Evolutionary conservation across 805 yeast genomes (phyloP).

Genomic region (Starmerella lactis-condensi): DNA sequence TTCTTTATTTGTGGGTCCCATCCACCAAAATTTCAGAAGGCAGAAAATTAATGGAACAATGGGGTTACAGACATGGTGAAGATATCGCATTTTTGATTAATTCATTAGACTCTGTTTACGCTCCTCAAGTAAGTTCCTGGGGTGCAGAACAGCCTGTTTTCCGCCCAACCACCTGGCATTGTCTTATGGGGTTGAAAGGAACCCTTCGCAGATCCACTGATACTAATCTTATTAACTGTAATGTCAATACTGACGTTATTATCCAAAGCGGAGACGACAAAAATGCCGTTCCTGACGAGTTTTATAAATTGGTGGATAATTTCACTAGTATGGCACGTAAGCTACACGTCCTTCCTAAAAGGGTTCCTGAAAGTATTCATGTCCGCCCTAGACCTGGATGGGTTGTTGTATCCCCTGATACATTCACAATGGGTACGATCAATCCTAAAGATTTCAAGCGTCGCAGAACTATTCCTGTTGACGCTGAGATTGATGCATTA

Average conservation of each 20-base stretch:
- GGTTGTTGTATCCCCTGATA: constrained; percentile 79
- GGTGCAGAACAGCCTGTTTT: constrained; percentile 31
- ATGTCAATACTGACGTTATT: constrained; percentile 73
- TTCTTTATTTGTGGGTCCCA: constrained; percentile 74
- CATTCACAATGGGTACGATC: constrained; percentile 47
- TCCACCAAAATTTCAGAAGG: constrained; percentile 44
- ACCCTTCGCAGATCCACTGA: constrained; percentile 77
- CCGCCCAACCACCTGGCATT: constrained; percentile 66
- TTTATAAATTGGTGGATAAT: constrained; percentile 73
- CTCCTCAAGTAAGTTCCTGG: constrained; percentile 28
- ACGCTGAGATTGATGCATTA: constrained; percentile 54
- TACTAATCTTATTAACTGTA: constrained; percentile 72
- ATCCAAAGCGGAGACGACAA: constrained; percentile 32
- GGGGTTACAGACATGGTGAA: constrained; percentile 73
- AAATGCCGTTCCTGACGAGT: constrained; percentile 46
- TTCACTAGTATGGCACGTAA: constrained; percentile 68
- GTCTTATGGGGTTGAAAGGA: constrained; percentile 95
- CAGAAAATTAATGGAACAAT: constrained; percentile 30
- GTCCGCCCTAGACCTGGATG: constrained; percentile 66
- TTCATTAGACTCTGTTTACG: constrained; percentile 44
- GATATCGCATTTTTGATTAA: constrained; percentile 68
- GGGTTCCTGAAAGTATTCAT: constrained; percentile 37
- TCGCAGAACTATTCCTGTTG: constrained; percentile 36
- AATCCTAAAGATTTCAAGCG: constrained; percentile 27
- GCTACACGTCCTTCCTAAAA: constrained; percentile 65